Base-by-base conservation (phyloP, 139 green algal species). In the Chlorella sp. region DNA sequence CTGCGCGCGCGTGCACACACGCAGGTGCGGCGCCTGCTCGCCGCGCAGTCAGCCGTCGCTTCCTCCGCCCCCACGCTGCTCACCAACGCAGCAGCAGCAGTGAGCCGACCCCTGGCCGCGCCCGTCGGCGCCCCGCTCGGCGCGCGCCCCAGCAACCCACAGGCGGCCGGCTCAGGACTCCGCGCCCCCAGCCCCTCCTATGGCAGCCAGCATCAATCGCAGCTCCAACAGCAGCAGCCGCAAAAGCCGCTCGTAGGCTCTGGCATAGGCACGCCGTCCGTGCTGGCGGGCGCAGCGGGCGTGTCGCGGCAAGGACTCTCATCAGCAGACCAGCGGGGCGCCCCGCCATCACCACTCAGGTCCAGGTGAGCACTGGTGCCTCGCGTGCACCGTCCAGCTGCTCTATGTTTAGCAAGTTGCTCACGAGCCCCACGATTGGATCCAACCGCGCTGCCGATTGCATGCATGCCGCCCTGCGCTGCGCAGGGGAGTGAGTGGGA, bases 11-110 rank as follows among this genome's bases (percentile, higher is more conserved):
- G n/a, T n/a, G n/a, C n/a, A n/a, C n/a, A n/a, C 62, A 35, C 35
- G 31, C 66, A 80, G 75, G 75, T 80, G n/a, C 75, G 75, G 1
- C 50, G 75, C 1, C 62, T 80, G 50, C 64, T 80, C 23, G 75
- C 75, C 0, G 70, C 70, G 1, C 75, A 80, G 51, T 76, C 75
- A 3, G 75, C 70, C 1, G 70, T 64, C 36, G 67, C 14, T 64
- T 50, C 49, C 31, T 50, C 49, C 31, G 68, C 22, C 36, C 27
- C 62, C 31, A 31, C 35, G 35, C 55, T 62, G 26, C 5, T 62
- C 31, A 36, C 49, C 62, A 42, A 26, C 42, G 68, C 68, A 35
- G 3, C 2, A 10, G 10, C 10, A 17, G 49, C 49, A 22, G 49
- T 14, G 20, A 29, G 27, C 62, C 3, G 6, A 26, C 62, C 42